These are phyloP conservation scores for Cyclotella sp. DNA, from an alignment of 108 stramenopile genomes.

Conservation along the genomic window DNA sequence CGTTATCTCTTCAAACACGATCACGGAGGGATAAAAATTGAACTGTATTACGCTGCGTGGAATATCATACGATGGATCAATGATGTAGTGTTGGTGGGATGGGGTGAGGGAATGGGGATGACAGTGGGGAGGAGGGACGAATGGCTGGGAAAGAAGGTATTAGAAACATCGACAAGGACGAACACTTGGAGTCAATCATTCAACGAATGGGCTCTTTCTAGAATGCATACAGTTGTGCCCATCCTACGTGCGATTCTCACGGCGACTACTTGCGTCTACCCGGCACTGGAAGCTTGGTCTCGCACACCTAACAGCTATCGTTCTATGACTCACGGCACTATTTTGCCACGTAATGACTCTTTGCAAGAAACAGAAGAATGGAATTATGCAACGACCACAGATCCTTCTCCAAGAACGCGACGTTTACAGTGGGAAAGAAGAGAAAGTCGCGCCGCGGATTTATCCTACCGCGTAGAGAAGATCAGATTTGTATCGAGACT, in stretches of 20 bases:
- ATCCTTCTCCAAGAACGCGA: constrained; percentile 5
- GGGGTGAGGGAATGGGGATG: constrained; percentile 43
- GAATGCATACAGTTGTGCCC: constrained; percentile 25
- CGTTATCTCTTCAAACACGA: constrained; percentile 32
- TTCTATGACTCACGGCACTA: not conserved
- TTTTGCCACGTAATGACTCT: not conserved
- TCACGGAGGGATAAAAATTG: constrained; percentile 18
- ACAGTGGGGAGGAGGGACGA: constrained; percentile 37
- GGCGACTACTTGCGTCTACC: constrained; percentile 48
- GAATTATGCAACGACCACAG: constrained; percentile 14
- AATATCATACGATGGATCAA: constrained; percentile 46
- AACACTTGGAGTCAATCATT: not conserved
- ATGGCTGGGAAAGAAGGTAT: constrained; percentile 14
- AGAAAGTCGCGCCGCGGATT: constrained; percentile 12
- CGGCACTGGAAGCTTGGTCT: constrained; percentile 48
- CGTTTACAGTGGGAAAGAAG: constrained; percentile 16
- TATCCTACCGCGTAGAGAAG: constrained; percentile 32
- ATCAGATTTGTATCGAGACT: constrained; percentile 37
- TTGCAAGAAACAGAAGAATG: not conserved
- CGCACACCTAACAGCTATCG: constrained; percentile 3
- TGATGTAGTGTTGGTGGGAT: constrained; percentile 42
- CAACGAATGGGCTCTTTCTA: constrained; percentile 6
- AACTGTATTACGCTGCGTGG: constrained; percentile 50
- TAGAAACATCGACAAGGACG: not conserved
- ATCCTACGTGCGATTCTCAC: constrained; percentile 33